Evolutionary conservation across 306 rosid species (phyloP).

Genomic region (Sphenostylis stenocarpa): DNA sequence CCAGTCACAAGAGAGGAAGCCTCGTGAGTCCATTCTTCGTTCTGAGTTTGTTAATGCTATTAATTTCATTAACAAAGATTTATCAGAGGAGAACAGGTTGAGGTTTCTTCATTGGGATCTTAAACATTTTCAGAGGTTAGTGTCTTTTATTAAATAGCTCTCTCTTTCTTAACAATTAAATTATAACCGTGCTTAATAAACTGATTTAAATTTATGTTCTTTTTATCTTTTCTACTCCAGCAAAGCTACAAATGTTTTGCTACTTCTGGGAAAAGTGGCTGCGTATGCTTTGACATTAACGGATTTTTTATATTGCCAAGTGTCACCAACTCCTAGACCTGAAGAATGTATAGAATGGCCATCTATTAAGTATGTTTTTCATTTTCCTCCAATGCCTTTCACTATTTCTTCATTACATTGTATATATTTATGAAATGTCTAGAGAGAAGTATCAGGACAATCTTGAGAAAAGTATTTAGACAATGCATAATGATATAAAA

Average conservation of each 20-base stretch:
- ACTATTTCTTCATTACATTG: not conserved
- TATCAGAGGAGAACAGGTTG: conserved; percentile 51
- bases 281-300: conserved; percentile 60
- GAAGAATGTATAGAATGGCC: conserved; percentile 39
- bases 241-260: conserved; percentile 67
- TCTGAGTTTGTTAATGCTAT: conserved; percentile 78
- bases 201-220: conserved; percentile 25
- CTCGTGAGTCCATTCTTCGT: conserved; percentile 77
- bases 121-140: conserved; percentile 45
- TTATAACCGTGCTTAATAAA: not conserved
- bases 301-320: conserved; percentile 65
- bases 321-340: conserved; percentile 39
- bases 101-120: conserved; percentile 86
- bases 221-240: conserved; percentile 40
- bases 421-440: not conserved
- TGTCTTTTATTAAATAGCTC: not conserved
- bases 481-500: not conserved
- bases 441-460: not conserved
- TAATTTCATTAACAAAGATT: conserved; percentile 57
- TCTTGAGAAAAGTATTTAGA: not conserved
- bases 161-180: not conserved
- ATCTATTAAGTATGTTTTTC: conserved; percentile 55
- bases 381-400: not conserved
- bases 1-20: conserved; percentile 72
- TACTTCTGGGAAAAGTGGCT: conserved; percentile 64